These are phyloP conservation scores for Aspergillus hancockii DNA, from an alignment of 495 filamentous ascomycete genomes.

Conservation along the genomic window DNA sequence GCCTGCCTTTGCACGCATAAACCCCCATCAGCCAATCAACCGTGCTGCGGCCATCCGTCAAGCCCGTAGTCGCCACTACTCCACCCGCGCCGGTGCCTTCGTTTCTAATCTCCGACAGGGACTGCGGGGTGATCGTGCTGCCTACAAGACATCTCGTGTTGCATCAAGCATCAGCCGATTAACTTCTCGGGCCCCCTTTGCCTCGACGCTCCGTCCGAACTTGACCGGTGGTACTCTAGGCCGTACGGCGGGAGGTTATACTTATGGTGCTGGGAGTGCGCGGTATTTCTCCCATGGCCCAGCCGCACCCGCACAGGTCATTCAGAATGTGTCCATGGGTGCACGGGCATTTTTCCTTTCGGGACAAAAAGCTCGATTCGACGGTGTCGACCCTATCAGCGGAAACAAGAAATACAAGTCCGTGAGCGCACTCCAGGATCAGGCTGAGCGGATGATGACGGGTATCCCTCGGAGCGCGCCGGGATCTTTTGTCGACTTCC, in stretches of 20 bases:
- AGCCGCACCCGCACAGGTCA: slow-evolving; percentile 79
- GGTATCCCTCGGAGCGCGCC: slow-evolving; percentile 56
- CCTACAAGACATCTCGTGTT: slow-evolving; percentile 65
- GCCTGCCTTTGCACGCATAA: slow-evolving; percentile 53
- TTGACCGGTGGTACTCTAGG: slow-evolving; percentile 85
- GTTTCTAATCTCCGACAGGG: slow-evolving; percentile 54
- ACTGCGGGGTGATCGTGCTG: slow-evolving; percentile 59
- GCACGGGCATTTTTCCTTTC: slow-evolving; percentile 87
- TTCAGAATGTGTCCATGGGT: slow-evolving; percentile 91
- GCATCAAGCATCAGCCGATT: slow-evolving; percentile 65
- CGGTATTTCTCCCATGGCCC: slow-evolving; percentile 90
- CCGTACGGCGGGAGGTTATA: slow-evolving; percentile 85
- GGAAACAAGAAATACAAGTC: slow-evolving; percentile 78
- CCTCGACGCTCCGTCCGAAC: slow-evolving; percentile 86
- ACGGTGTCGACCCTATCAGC: slow-evolving; percentile 63
- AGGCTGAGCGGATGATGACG: slow-evolving; percentile 62
- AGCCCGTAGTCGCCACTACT: slow-evolving; percentile 72
- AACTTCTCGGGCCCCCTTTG: slow-evolving; percentile 80
- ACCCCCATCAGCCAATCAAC: slow-evolving; percentile 69
- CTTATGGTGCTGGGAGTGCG: slow-evolving; percentile 68
- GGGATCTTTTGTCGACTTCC: slow-evolving; percentile 82
- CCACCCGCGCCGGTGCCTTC: slow-evolving; percentile 67
- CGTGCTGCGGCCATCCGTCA: slow-evolving; percentile 71
- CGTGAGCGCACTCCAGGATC: slow-evolving; percentile 67
- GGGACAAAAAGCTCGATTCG: slow-evolving; percentile 81